Percentiles rank a stretch among this genome's conserved stretches.
phyloP scores from a whole-genome alignment of 177 flowering plant species.

The Vitis hybrid region DNA sequence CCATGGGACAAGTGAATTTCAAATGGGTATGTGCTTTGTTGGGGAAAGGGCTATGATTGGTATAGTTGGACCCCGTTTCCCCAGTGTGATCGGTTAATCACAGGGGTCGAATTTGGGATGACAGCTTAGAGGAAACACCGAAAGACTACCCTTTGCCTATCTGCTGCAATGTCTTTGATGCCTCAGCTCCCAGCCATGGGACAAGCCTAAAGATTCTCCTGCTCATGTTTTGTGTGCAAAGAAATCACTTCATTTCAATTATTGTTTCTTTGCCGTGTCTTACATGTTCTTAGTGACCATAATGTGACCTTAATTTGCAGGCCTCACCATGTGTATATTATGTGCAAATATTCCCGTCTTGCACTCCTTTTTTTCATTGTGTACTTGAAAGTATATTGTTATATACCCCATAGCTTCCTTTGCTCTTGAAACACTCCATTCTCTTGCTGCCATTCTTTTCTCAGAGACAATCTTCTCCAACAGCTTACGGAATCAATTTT shows the following conservation, averaged over 20 bases:
- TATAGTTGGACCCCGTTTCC: conserved; percentile 24
- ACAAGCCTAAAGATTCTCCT: conserved; percentile 21
- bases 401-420: too few species aligned
- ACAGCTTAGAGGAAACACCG: conserved; percentile 26
- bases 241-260: background rate
- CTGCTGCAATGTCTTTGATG: conserved; percentile 14
- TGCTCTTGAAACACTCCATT: too few species aligned
- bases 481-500: too few species aligned
- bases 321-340: background rate
- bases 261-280: conserved; percentile 6
- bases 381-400: too few species aligned
- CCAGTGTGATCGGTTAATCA: conserved; percentile 5
- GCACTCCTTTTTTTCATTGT: too few species aligned
- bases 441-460: too few species aligned
- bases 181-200: conserved; percentile 23
- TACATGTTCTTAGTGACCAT: conserved; percentile 5
- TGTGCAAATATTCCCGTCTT: too few species aligned
- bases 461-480: too few species aligned
- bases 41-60: conserved; percentile 16
- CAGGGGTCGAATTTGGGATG: conserved; percentile 21
- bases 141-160: conserved; percentile 17
- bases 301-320: background rate
- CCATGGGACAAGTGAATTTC: conserved; percentile 38
- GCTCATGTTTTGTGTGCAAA: conserved; percentile 12
- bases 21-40: conserved; percentile 16